A percentile compares a stretch with the other conserved stretches of the same genome.
phyloP scores from a whole-genome alignment of 2,329 filamentous ascomycete species.

The Calycina herbarum region DNA sequence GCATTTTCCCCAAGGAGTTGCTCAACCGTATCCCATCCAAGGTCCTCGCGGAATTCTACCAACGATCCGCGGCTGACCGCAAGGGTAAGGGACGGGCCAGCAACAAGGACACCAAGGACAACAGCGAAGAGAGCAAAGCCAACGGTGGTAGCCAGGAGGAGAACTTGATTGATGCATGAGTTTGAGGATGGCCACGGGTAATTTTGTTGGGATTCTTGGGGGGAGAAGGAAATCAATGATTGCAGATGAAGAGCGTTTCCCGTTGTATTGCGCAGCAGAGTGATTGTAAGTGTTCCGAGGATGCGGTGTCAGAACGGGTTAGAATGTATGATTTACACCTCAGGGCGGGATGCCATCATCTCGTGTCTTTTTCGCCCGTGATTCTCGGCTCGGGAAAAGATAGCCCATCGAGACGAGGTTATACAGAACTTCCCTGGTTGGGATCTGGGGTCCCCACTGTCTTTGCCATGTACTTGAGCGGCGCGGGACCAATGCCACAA shows the following conservation, averaged over 20 bases:
- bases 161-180: conserved; percentile 61
- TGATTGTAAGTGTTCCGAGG: conserved; percentile 27
- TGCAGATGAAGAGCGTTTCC: conserved; percentile 11
- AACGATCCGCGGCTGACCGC: conserved; percentile 61
- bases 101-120: conserved; percentile 43
- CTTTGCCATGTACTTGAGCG: not conserved
- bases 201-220: conserved; percentile 13
- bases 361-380: conserved; percentile 8
- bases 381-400: conserved; percentile 1
- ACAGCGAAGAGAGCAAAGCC: conserved; percentile 35
- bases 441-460: not conserved
- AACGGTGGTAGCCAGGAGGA: conserved; percentile 51
- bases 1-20: conserved; percentile 97
- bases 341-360: conserved; percentile 11
- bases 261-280: conserved; percentile 18
- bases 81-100: conserved; percentile 63
- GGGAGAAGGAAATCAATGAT: conserved; percentile 8
- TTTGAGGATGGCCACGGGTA: not conserved
- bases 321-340: conserved; percentile 28
- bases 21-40: conserved; percentile 92
- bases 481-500: not conserved
- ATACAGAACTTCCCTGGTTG: not conserved
- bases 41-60: conserved; percentile 80
- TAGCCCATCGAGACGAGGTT: not conserved
- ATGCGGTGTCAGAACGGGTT: conserved; percentile 16